phyloP scores from a whole-genome alignment of 1,284 basidiomycete species.

The Neotropicomus parvogracilis region DNA sequence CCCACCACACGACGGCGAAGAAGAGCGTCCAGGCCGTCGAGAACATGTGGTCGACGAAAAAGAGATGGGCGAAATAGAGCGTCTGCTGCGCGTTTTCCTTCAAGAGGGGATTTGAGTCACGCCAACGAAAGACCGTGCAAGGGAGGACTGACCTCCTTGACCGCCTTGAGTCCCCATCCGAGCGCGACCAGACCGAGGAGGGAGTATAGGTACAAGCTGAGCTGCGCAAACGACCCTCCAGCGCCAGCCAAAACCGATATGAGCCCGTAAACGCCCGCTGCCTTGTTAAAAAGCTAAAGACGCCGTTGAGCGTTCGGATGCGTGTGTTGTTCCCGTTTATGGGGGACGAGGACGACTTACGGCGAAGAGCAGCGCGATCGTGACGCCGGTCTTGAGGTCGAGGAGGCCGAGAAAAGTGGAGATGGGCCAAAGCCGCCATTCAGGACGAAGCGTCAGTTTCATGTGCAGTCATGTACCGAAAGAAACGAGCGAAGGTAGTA shows the following conservation, averaged over 20 bases:
- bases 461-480: conserved; percentile 42
- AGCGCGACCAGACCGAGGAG: conserved; percentile 78
- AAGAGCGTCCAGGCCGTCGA: conserved; percentile 90
- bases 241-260: conserved; percentile 84
- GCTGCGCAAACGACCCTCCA: conserved; percentile 86
- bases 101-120: conserved; percentile 1
- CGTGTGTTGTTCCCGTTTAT: neutral
- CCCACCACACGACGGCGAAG: conserved; percentile 90
- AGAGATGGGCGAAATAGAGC: conserved; percentile 89
- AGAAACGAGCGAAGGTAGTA: conserved; percentile 9
- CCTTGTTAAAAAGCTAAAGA: conserved; percentile 89
- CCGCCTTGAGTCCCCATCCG: conserved; percentile 83
- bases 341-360: conserved; percentile 43
- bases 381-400: conserved; percentile 88
- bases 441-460: conserved; percentile 75
- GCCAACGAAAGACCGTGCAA: neutral
- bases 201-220: conserved; percentile 92
- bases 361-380: conserved; percentile 81
- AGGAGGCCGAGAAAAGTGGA: conserved; percentile 78
- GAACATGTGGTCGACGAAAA: conserved; percentile 88
- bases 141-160: conserved; percentile 65
- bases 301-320: conserved; percentile 10
- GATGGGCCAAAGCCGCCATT: conserved; percentile 78
- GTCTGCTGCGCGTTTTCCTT: conserved; percentile 86
- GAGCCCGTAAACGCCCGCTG: conserved; percentile 94